Percentiles rank a stretch among this genome's conserved stretches.
These are phyloP conservation scores for Calonectria pteridis DNA, from an alignment of 2,329 filamentous ascomycete species.

Conservation along the genomic window DNA sequence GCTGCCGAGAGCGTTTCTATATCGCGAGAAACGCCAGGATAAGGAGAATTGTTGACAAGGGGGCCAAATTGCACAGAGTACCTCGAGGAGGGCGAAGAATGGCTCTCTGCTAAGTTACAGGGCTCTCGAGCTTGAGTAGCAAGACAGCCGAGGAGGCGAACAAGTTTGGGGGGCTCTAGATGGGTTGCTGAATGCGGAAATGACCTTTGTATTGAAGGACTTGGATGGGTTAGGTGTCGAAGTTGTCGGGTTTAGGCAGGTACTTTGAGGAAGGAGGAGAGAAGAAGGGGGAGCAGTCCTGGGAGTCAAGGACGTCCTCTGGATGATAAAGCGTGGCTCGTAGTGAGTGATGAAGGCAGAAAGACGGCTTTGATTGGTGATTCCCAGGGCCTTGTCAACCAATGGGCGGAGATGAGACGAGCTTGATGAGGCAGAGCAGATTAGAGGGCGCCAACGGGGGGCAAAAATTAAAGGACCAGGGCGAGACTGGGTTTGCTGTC, in stretches of 20 bases:
- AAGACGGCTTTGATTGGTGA: constrained; percentile 51
- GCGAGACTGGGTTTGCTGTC: constrained; percentile 38
- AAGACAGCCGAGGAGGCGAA: neutral
- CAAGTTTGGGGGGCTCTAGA: constrained; percentile 20
- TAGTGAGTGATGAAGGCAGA: constrained; percentile 46
- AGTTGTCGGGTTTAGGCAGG: constrained; percentile 36
- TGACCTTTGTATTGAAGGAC: constrained; percentile 34
- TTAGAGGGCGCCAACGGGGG: constrained; percentile 47
- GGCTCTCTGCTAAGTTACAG: constrained; percentile 13
- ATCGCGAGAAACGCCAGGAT: constrained; percentile 8
- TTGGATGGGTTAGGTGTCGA: constrained; percentile 45
- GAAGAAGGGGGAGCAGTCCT: constrained; percentile 45
- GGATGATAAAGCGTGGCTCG: constrained; percentile 44
- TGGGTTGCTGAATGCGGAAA: constrained; percentile 30
- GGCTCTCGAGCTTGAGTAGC: constrained; percentile 7
- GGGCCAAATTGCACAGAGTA: constrained; percentile 10
- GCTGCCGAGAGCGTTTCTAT: constrained; percentile 17
- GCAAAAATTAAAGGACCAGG: constrained; percentile 42
- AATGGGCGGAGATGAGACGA: constrained; percentile 50
- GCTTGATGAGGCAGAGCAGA: constrained; percentile 50
- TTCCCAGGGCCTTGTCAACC: constrained; percentile 47
- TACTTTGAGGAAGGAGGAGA: constrained; percentile 40
- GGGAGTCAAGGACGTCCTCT: constrained; percentile 43
- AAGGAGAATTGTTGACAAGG: constrained; percentile 7
- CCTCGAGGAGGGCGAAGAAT: neutral